phyloP scores from a whole-genome alignment of 305 asterid genomes.

The Stenogyne calaminthoides region DNA sequence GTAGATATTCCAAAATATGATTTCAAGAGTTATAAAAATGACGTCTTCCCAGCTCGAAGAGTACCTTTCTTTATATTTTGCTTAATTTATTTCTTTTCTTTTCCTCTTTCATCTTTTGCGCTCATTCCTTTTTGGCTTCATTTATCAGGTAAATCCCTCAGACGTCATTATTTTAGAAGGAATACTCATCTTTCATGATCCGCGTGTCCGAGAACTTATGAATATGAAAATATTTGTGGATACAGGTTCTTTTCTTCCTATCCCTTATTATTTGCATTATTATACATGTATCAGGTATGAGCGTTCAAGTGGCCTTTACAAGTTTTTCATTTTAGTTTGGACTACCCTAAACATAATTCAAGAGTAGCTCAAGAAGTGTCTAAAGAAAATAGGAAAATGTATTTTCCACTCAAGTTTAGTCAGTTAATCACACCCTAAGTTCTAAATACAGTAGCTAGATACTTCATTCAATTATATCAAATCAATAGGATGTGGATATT shows the following conservation, averaged over 20 bases:
- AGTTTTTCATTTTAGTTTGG: neutral
- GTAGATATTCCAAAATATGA: conserved; percentile 95
- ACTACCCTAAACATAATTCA: neutral
- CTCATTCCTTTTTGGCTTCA: conserved; percentile 23
- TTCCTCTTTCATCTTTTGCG: conserved; percentile 5
- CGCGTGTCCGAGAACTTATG: conserved; percentile 82
- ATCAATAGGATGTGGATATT: conserved; percentile 4
- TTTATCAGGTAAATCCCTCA: conserved; percentile 91
- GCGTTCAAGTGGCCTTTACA: neutral
- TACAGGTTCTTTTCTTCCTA: conserved; percentile 67
- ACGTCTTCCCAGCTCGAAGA: conserved; percentile 75
- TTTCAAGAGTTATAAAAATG: conserved; percentile 83
- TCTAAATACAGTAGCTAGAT: neutral
- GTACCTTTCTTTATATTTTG: conserved; percentile 44
- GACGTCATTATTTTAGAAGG: conserved; percentile 98
- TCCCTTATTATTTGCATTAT: conserved; percentile 25
- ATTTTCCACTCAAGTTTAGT: conserved; percentile 17
- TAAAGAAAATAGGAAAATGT: conserved; percentile 7
- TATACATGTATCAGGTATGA: conserved; percentile 1
- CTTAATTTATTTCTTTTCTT: neutral
- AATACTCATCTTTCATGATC: conserved; percentile 93
- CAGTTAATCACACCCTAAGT: neutral
- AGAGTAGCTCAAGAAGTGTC: conserved; percentile 24
- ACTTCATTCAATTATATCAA: conserved; percentile 10
- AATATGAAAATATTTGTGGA: conserved; percentile 98